A percentile compares a stretch with the other conserved stretches of the same genome.
These are phyloP conservation scores for Diaporthe eres DNA, from an alignment of 2,329 filamentous ascomycete species.

Conservation along the genomic window DNA sequence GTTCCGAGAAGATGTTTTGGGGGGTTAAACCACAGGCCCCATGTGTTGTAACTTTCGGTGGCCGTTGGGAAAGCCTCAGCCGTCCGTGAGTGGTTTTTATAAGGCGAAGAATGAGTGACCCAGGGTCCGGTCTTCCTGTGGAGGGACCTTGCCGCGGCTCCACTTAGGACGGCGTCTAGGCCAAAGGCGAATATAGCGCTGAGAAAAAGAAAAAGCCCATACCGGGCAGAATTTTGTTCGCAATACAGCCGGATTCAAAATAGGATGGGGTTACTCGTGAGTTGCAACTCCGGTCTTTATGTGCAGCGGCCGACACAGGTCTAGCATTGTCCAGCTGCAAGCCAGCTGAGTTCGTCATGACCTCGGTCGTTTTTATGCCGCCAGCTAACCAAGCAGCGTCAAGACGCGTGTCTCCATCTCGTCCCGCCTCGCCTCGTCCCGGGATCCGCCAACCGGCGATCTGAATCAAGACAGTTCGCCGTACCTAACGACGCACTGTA, in stretches of 20 bases:
- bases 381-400: too few relatives aligned
- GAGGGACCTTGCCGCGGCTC: slow-evolving; percentile 9
- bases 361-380: not conserved
- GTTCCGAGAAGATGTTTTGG: not conserved
- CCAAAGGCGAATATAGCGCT: slow-evolving; percentile 17
- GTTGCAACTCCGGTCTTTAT: not conserved
- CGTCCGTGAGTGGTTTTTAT: not conserved
- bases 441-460: not conserved
- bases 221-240: not conserved
- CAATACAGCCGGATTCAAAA: not conserved
- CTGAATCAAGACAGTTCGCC: not conserved
- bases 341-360: not conserved
- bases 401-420: slow-evolving; percentile 6
- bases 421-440: slow-evolving; percentile 23
- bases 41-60: not conserved
- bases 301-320: not conserved
- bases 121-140: slow-evolving; percentile 6
- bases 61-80: not conserved
- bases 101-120: not conserved
- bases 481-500: not conserved
- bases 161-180: slow-evolving; percentile 13
- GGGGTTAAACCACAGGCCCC: not conserved
- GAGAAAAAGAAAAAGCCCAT: not conserved
- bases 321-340: not conserved
- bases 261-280: not conserved